phyloP scores from a whole-genome alignment of 305 asterid species.

The Euphrasia arctica region DNA sequence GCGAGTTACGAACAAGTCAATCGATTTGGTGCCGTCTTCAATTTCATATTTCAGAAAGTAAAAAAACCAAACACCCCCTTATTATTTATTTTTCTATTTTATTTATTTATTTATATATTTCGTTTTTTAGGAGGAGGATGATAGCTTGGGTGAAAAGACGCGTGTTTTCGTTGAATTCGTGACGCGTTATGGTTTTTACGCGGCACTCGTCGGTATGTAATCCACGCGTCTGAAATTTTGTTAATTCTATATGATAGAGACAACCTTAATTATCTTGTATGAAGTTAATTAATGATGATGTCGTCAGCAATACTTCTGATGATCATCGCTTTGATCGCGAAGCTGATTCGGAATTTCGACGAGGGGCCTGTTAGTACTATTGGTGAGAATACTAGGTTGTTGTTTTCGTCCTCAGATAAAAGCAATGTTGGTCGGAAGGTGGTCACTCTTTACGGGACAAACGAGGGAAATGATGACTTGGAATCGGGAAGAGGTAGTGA shows the following conservation, averaged over 20 bases:
- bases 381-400: conserved; percentile 31
- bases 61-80: not conserved
- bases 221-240: not conserved
- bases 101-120: not conserved
- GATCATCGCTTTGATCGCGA: conserved; percentile 35
- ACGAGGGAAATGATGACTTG: conserved; percentile 29
- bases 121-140: conserved; percentile 6
- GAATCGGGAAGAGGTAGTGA: conserved; percentile 36
- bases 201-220: conserved; percentile 20
- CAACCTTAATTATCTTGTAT: not conserved
- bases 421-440: conserved; percentile 3
- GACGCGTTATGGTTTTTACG: conserved; percentile 21
- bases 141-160: not conserved
- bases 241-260: not conserved
- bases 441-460: conserved; percentile 43
- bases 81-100: not conserved
- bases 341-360: conserved; percentile 34
- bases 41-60: conserved; percentile 14
- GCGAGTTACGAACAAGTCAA: not conserved
- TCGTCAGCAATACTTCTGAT: conserved; percentile 24
- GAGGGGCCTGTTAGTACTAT: not conserved
- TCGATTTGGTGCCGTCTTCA: not conserved
- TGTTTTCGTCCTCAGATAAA: conserved; percentile 29
- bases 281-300: not conserved
- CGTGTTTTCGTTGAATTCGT: conserved; percentile 10